Base-by-base conservation (phyloP, 2,329 filamentous ascomycete species). In the Colletotrichum zoysiae region DNA sequence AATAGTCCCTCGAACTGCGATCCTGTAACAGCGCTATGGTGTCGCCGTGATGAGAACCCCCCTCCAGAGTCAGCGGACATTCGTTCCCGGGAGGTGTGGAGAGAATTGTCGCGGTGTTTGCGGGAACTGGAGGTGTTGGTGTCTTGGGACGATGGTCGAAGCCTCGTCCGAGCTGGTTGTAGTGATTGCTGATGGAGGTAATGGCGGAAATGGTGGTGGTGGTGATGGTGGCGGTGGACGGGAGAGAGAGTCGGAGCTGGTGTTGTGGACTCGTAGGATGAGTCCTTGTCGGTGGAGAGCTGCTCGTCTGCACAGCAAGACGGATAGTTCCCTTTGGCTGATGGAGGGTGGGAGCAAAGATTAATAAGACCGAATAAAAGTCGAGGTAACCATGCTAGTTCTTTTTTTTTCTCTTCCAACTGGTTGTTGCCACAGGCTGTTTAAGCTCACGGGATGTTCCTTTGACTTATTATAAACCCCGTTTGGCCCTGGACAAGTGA, bases 61-160 rank as follows among this genome's bases (percentile, higher is more conserved):
- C 62, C 58, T 74, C 70, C 70, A 76, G 76, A 75, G 77, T 76
- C 78, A 79, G 76, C 76, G 78, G 74, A 80, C 82, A 84, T 74
- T 72, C 70, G 72, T 74, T 50, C 23, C 60, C 44, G 50, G 66
- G 62, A 50, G 70, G 70, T 73, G 70, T 73, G 56, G 67, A 70
- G 48, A 70, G 67, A 73, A 73, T 73, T 26, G 35, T 73, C 56
- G 66, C 70, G 70, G 69, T 65, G 58, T 60, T 73, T 38, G 63
- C 44, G 71, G 51, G 40, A 63, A 48, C 60, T 30, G 30, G 40
- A 5, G 62, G n/a, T 23, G 26, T 16, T 30, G 58, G 44, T 50
- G 64, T 67, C 51, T 64, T 61, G 63, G 46, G 58, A 53, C 56
- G 58, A 66, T 46, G 51, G 63, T 33, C 63, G 53, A 51, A 48